Evolutionary conservation across 139 green algal species (phyloP).

Genomic region (Chlorella sp.): DNA sequence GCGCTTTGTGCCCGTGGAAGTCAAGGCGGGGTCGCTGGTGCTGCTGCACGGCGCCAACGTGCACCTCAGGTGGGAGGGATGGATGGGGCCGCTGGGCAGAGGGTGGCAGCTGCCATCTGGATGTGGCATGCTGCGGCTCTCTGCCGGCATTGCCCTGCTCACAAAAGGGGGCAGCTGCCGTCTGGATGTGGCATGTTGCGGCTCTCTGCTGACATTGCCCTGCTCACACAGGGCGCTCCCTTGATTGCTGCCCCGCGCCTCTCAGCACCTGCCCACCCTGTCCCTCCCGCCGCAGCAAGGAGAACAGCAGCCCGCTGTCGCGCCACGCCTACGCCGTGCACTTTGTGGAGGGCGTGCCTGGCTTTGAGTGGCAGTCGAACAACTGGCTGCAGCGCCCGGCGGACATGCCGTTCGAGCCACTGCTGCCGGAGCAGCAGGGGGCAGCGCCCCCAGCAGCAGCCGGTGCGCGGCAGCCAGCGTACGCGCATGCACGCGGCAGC

Average conservation of each 20-base stretch:
- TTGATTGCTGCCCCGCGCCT: no score
- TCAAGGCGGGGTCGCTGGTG: conserved; percentile 79
- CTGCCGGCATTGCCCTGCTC: no score
- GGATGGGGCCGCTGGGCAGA: no score
- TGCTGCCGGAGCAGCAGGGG: conserved; percentile 39
- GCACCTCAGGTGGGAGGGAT: conserved; percentile 49
- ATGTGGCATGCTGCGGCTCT: no score
- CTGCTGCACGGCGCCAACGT: conserved; percentile 87
- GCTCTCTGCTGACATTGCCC: no score
- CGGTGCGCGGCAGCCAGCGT: not conserved
- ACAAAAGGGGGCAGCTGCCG: no score
- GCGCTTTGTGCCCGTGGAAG: conserved; percentile 76
- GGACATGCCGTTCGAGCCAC: conserved; percentile 69
- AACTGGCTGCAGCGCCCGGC: conserved; percentile 84
- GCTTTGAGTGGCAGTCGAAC: conserved; percentile 56
- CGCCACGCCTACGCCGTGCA: conserved; percentile 89
- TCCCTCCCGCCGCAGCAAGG: conserved; percentile 21
- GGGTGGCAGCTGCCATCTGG: no score
- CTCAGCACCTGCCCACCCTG: no score
- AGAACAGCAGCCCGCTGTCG: conserved; percentile 56
- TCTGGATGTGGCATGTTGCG: no score
- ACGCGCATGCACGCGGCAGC: not conserved
- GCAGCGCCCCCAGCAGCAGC: not conserved
- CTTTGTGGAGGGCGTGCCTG: conserved; percentile 70
- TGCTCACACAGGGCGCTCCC: no score